Evolutionary conservation across 768 basidiomycete genomes (phyloP).

Genomic region (Trametes gibbosa): DNA sequence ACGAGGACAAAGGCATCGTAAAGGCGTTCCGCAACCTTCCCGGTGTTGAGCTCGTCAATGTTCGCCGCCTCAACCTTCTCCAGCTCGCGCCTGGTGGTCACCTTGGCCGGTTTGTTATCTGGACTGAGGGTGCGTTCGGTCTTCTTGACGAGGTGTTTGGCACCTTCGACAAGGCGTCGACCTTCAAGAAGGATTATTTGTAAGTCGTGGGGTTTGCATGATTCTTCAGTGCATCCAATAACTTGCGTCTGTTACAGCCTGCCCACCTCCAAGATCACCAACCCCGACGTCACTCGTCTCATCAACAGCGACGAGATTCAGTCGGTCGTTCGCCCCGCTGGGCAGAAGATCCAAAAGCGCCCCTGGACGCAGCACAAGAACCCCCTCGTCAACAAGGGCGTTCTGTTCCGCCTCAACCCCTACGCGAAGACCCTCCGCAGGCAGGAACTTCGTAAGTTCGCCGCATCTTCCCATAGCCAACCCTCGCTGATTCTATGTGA

Average conservation of each 20-base stretch:
- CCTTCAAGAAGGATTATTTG: slow-evolving; percentile 89
- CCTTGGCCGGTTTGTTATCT: slow-evolving; percentile 98
- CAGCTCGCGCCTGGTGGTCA: slow-evolving; percentile 99
- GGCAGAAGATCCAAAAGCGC: slow-evolving; percentile 81
- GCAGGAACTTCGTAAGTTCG: slow-evolving; percentile 78
- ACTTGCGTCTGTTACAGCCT: slow-evolving; percentile 47
- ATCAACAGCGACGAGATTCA: slow-evolving; percentile 99
- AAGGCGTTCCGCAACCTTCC: slow-evolving; percentile 99
- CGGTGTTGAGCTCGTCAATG: slow-evolving; percentile 96
- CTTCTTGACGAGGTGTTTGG: slow-evolving; percentile 95
- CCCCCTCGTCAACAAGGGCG: slow-evolving; percentile 88
- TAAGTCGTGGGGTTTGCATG: slow-evolving; percentile 34
- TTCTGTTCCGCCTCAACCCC: slow-evolving; percentile 97
- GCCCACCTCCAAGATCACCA: slow-evolving; percentile 93
- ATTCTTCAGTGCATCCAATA: not conserved
- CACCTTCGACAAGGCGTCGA: slow-evolving; percentile 85
- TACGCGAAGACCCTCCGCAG: slow-evolving; percentile 94
- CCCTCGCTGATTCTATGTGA: not conserved
- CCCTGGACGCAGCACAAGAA: slow-evolving; percentile 99
- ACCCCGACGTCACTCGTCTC: slow-evolving; percentile 94
- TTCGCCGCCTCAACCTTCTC: slow-evolving; percentile 91
- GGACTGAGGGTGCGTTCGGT: slow-evolving; percentile 93
- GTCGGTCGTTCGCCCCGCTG: slow-evolving; percentile 89
- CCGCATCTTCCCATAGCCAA: not conserved
- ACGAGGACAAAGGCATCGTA: slow-evolving; percentile 95